Percentiles rank a stretch among this genome's conserved stretches.
phyloP scores from a whole-genome alignment of 2,329 filamentous ascomycete genomes.

The Ceratocystiopsis sp. region DNA sequence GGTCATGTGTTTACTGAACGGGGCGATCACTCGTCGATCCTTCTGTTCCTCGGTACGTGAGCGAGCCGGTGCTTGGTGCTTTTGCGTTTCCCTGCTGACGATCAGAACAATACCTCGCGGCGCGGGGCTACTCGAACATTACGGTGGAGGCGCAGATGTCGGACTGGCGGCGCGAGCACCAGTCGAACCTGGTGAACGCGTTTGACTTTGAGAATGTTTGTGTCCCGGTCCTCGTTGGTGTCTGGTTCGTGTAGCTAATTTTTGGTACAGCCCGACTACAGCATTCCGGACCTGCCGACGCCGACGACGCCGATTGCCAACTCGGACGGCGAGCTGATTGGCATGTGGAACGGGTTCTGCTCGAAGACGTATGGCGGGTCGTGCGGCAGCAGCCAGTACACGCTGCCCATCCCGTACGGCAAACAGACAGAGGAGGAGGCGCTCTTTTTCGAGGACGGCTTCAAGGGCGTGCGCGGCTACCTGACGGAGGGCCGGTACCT shows the following conservation, averaged over 20 bases:
- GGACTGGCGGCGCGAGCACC: slow-evolving; percentile 13
- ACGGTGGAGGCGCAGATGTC: slow-evolving; percentile 9
- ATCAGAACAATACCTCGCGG: slow-evolving; percentile 10
- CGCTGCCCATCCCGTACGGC: slow-evolving; percentile 27
- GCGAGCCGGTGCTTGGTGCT: too few relatives aligned
- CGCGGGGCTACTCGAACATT: slow-evolving; percentile 16
- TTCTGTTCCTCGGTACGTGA: slow-evolving; percentile 29
- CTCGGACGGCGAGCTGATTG: slow-evolving; percentile 24
- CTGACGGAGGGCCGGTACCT: slow-evolving; percentile 38
- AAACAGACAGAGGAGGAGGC: slow-evolving; percentile 19
- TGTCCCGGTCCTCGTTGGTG: not conserved
- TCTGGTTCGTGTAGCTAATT: too few relatives aligned
- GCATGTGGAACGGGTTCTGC: slow-evolving; percentile 23
- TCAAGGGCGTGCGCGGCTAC: slow-evolving; percentile 32
- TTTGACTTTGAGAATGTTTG: slow-evolving; percentile 13
- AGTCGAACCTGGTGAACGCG: slow-evolving; percentile 13
- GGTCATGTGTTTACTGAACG: slow-evolving; percentile 36
- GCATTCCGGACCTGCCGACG: slow-evolving; percentile 27
- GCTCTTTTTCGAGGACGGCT: slow-evolving; percentile 31
- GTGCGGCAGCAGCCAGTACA: slow-evolving; percentile 7
- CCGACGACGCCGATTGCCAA: slow-evolving; percentile 25
- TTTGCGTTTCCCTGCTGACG: slow-evolving; percentile 13
- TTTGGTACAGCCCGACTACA: slow-evolving; percentile 23
- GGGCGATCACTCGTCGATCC: slow-evolving; percentile 36
- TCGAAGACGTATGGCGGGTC: slow-evolving; percentile 19